Percentiles rank a stretch among this genome's conserved stretches.
phyloP scores from a whole-genome alignment of 805 yeast species.

The Candida koratica region DNA sequence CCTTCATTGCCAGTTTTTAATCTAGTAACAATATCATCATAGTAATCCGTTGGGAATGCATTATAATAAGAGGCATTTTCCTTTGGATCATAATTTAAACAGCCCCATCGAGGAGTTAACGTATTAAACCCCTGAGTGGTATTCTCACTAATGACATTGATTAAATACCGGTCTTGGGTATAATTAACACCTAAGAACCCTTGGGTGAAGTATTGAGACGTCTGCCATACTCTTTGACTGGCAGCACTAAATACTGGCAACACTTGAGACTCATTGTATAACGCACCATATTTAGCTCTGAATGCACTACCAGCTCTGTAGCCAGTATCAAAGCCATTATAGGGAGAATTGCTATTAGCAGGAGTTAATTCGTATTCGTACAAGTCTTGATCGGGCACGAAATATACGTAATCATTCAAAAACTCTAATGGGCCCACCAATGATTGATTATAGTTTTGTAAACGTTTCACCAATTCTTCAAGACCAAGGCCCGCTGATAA shows the following conservation, averaged over 20 bases:
- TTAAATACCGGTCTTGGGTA: conserved; percentile 25
- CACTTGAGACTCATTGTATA: conserved; percentile 33
- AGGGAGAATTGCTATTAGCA: conserved; percentile 41
- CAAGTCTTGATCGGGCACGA: conserved; percentile 31
- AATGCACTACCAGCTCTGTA: conserved; percentile 46
- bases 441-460: conserved; percentile 20
- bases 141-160: conserved; percentile 45
- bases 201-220: conserved; percentile 52
- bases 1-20: conserved; percentile 54
- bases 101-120: conserved; percentile 50
- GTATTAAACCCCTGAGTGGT: conserved; percentile 52
- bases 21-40: conserved; percentile 53
- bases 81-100: conserved; percentile 33
- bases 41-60: conserved; percentile 39
- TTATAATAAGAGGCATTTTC: conserved; percentile 21
- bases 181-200: conserved; percentile 54
- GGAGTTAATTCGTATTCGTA: conserved; percentile 51
- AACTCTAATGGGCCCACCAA: conserved; percentile 51
- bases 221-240: conserved; percentile 51
- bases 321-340: conserved; percentile 51
- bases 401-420: conserved; percentile 51
- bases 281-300: conserved; percentile 46
- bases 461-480: conserved; percentile 25
- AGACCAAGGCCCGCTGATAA: conserved; percentile 24
- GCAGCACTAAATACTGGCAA: conserved; percentile 55